A percentile compares a stretch with the other conserved stretches of the same genome.
Conservation (phyloP, 2,329 filamentous ascomycete genomes). For the Scedosporium apiospermum region DNA sequence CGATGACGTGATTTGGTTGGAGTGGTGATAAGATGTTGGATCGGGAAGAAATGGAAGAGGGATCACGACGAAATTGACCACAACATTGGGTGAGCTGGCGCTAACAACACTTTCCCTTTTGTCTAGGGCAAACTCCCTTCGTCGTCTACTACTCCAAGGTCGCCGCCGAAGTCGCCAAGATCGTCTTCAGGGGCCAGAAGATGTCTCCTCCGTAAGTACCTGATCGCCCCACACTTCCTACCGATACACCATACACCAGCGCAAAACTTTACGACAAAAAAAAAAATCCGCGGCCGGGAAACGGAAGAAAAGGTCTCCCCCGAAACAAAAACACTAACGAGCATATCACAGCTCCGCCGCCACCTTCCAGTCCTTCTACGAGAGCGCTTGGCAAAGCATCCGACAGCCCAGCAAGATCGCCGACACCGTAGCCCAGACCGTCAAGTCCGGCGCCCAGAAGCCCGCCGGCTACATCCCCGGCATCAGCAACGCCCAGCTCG, state of each 20-base stretch:
- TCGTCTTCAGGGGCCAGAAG: constrained; percentile 79
- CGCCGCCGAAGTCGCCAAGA: constrained; percentile 74
- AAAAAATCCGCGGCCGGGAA: neutral
- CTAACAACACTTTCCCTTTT: constrained; percentile 6
- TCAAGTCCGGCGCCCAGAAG: constrained; percentile 44
- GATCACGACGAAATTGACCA: neutral
- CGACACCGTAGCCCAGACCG: constrained; percentile 45
- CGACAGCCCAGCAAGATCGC: constrained; percentile 58
- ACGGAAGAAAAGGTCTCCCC: neutral
- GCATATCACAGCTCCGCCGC: constrained; percentile 51
- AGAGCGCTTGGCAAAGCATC: constrained; percentile 60
- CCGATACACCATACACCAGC: neutral
- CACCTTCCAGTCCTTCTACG: constrained; percentile 81
- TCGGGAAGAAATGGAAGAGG: no score
- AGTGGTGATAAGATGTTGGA: no score
- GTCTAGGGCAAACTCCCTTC: constrained; percentile 69
- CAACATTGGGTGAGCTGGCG: neutral
- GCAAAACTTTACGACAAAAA: neutral
- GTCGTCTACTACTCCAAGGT: constrained; percentile 90
- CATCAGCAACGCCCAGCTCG: constrained; percentile 61
- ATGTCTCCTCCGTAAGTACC: constrained; percentile 87
- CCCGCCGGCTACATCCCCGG: constrained; percentile 53
- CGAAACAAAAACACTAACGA: neutral
- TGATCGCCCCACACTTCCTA: neutral
- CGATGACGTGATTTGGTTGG: no score